Base-by-base conservation (phyloP, 176 grass and related monocot genomes). In the Musa schizocarpa region DNA sequence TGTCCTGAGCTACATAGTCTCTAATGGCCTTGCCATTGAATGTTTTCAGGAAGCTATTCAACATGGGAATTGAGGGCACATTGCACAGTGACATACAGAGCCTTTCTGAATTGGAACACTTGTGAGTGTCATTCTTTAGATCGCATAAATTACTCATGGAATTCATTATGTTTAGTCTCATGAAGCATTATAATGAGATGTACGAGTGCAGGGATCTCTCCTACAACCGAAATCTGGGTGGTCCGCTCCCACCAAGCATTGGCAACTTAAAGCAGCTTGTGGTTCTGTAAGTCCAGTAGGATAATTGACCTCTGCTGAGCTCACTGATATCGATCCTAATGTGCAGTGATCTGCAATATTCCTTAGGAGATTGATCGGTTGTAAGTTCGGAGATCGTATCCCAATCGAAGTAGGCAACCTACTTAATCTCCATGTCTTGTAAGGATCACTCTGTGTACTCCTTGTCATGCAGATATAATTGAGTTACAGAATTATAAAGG, bases 181-280 rank as follows among this genome's bases (percentile, higher is more conserved):
- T 43, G 34, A 43, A 43, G 3, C 34, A 43, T 43, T 5, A 6
- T 6, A 43, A 6, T 43, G 34, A 43, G 34, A 62, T 20, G 9
- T 22, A 65, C 29, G n/a, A 65, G 13, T 82, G 69, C 69, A 99
- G 96, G 73, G 96, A 99, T 79, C 74, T 99, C 7, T 99, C 96
- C 1, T 94, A 79, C 79, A 99, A 99, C 79, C 78, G 69, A 19
- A 78, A 92, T 8, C 82, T 99, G 29, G 65, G 86, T 0, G 96
- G 91, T 20, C 26, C 78, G 24, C 88, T 99, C 54, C 63, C 85
- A 65, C 63, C 85, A 50, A 87, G 52, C 69, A 94, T 99, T 20
- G 91, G 96, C 63, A 85, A 92, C 61, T 58, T 99, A 73, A 89
- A 84, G 85, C 84, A 99, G 71, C 91, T 99, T 56, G 86, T 67